These are phyloP conservation scores for Flaveria ramosissima DNA, from an alignment of 129 eudicot species.

Conservation along the genomic window DNA sequence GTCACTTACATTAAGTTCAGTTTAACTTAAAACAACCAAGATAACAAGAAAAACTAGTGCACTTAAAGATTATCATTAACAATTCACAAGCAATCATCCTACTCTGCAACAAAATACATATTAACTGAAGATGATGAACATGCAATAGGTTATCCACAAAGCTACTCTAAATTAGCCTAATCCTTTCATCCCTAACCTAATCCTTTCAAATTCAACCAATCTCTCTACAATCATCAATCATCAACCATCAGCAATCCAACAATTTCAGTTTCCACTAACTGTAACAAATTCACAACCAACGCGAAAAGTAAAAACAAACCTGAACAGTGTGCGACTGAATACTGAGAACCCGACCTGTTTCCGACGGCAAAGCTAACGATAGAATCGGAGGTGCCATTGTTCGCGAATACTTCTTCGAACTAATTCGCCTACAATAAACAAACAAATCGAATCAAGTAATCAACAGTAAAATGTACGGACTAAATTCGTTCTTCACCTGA, in stretches of 20 bases:
- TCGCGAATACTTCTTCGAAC: constrained; percentile 37
- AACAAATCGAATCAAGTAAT: constrained; percentile 3
- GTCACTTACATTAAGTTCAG: background rate
- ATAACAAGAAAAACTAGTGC: background rate
- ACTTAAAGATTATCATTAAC: background rate
- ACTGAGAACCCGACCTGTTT: constrained; percentile 95
- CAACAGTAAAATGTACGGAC: background rate
- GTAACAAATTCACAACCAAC: background rate
- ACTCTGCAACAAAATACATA: background rate
- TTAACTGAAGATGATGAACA: background rate
- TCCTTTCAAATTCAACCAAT: background rate
- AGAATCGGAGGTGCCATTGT: constrained; percentile 80
- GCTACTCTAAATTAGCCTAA: background rate
- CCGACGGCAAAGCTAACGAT: constrained; percentile 84
- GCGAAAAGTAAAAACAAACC: constrained; percentile 37
- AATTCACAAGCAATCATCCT: constrained; percentile 2
- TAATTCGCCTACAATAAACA: constrained; percentile 34
- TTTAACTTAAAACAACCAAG: constrained; percentile 2
- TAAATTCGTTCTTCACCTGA: constrained; percentile 38
- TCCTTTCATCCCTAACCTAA: background rate
- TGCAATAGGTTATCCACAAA: constrained; percentile 3
- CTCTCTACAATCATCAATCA: background rate
- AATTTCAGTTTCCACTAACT: background rate
- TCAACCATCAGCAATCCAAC: background rate
- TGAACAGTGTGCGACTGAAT: constrained; percentile 98